Conservation (phyloP, 2,329 filamentous ascomycete genomes). For the Mariannaea elegans region DNA sequence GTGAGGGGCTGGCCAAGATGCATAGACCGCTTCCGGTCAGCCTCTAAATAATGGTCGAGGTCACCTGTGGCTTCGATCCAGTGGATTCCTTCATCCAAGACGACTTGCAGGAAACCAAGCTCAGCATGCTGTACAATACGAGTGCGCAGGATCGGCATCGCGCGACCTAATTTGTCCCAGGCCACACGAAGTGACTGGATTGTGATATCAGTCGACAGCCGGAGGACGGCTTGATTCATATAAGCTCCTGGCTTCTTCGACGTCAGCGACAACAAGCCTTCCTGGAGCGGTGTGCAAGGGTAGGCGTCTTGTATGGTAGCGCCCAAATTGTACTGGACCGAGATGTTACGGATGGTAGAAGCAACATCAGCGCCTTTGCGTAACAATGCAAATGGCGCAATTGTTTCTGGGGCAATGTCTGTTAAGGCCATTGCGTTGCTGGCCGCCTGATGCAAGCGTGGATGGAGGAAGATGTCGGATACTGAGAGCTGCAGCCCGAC, state of each 20-base stretch:
- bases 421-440: no score
- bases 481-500: background rate
- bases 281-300: conserved; percentile 59
- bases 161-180: conserved; percentile 19
- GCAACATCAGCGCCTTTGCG: no score
- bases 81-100: no score
- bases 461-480: conserved; percentile 15
- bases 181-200: conserved; percentile 5
- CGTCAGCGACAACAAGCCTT: conserved; percentile 58
- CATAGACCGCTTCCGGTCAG: no score
- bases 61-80: no score
- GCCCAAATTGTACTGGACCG: no score
- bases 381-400: no score
- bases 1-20: no score
- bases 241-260: conserved; percentile 19
- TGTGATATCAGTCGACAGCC: background rate
- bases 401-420: no score
- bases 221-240: conserved; percentile 11
- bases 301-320: conserved; percentile 62
- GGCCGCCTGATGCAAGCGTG: conserved; percentile 11
- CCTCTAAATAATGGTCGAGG: no score
- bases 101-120: conserved; percentile 8
- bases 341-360: no score
- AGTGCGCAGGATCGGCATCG: conserved; percentile 15
- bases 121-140: conserved; percentile 12